These are phyloP conservation scores for Graphilbum fragrans DNA, from an alignment of 2,329 filamentous ascomycete species.

Conservation along the genomic window DNA sequence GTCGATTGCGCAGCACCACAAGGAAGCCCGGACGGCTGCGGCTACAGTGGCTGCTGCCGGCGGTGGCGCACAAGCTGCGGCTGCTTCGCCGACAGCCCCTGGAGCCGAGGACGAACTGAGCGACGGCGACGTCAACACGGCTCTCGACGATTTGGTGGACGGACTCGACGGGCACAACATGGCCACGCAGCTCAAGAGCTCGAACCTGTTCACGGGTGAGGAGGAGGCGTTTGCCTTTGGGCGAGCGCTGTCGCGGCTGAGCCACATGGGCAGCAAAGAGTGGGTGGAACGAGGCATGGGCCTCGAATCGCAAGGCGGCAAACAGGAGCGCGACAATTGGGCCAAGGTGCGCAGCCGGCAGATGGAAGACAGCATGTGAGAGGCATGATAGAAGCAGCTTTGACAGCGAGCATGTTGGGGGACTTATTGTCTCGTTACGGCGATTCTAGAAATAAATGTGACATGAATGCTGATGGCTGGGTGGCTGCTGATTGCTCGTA, in stretches of 20 bases:
- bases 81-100: background rate
- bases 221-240: conserved; percentile 97
- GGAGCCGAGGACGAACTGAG: background rate
- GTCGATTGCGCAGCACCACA: conserved; percentile 33
- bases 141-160: conserved; percentile 74
- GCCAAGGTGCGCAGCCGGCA: conserved; percentile 52
- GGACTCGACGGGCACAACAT: conserved; percentile 62
- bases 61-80: background rate
- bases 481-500: no score
- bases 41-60: conserved; percentile 22
- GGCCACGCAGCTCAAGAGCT: conserved; percentile 73
- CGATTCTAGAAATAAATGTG: no score
- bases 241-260: conserved; percentile 69
- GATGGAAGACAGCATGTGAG: conserved; percentile 54
- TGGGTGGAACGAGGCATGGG: conserved; percentile 82
- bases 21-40: conserved; percentile 14
- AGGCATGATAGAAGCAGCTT: no score
- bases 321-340: conserved; percentile 54
- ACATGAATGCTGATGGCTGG: no score
- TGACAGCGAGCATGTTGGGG: no score
- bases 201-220: conserved; percentile 80
- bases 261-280: conserved; percentile 86
- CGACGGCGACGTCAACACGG: conserved; percentile 42
- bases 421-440: no score
- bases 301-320: conserved; percentile 51